phyloP scores from a whole-genome alignment of 495 filamentous ascomycete species.

The Jackrogersella minutella region DNA sequence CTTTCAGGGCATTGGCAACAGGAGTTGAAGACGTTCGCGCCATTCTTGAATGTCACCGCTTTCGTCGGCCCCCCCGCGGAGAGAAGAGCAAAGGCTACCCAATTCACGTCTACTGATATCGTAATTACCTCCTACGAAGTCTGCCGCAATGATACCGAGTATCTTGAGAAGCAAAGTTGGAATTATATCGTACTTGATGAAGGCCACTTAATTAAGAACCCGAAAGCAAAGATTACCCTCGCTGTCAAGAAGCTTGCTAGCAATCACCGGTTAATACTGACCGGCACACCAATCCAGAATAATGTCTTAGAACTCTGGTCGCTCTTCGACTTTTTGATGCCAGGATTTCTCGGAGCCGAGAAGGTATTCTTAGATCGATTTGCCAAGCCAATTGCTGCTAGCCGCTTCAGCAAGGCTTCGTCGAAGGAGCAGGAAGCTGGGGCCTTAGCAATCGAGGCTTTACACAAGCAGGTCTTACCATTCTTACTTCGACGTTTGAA shows the following conservation, averaged over 20 bases:
- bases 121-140: conserved; percentile 98
- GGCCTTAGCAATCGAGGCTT: conserved; percentile 91
- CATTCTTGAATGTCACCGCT: conserved; percentile 85
- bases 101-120: conserved; percentile 80
- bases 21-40: conserved; percentile 92
- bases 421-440: conserved; percentile 99
- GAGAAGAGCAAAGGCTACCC: conserved; percentile 70
- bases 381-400: conserved; percentile 95
- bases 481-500: conserved; percentile 97
- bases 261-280: conserved; percentile 95
- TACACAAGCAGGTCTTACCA: conserved; percentile 97
- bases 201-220: conserved; percentile 98
- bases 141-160: conserved; percentile 88
- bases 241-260: conserved; percentile 88
- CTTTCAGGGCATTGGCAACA: conserved; percentile 99
- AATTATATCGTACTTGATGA: conserved; percentile 98
- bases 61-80: conserved; percentile 90
- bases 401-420: conserved; percentile 92
- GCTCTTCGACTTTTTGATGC: conserved; percentile 98
- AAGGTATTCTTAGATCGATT: conserved; percentile 98
- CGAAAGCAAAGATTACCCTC: conserved; percentile 88
- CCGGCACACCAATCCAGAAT: conserved; percentile 97
- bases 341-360: conserved; percentile 96
- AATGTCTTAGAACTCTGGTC: conserved; percentile 99
- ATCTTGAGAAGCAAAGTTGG: conserved; percentile 85